Evolutionary conservation across 2,329 filamentous ascomycete genomes (phyloP), one percentile per base, ranked within the genome.

Genomic region (Eutypa lata): DNA sequence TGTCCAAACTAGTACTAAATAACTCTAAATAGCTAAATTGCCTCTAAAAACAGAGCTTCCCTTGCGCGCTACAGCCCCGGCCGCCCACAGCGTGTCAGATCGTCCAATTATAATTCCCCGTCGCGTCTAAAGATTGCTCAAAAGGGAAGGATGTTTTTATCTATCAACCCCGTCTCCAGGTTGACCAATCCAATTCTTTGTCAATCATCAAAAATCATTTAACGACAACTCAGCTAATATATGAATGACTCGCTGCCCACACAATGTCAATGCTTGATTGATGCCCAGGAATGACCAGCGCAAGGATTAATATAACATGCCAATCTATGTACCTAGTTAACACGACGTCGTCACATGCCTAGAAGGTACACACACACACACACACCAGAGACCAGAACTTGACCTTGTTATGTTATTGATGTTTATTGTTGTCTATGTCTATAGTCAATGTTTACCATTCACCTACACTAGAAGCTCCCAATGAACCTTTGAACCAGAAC

Each of bases 81-180:
- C 42, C n/a, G 18, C 46, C 46, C 46, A 48, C 46, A 48, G 46
- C 46, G 46, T 48, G 46, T 18, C 51, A 38, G 51, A 57, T 49
- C 52, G 50, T 40, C 65, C 64, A 67, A 67, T 67, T 57, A 66
- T 37, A 53, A 19, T 48, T 21, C 33, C 22, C 26, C 18, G 46
- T 53, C 51, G 52, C 57, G 61, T 57, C 44, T 3, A 40, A n/a
- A 35, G 26, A 53, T 56, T 45, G 49, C 64, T 61, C 24, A 61
- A 67, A 65, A 56, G 24, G 64, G 64, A 61, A 66, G 64, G 56
- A 62, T 66, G 65, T 67, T 66, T 62, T 60, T 61, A 61, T 64
- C 51, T 53, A 53, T 54, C 58, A 55, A 53, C 52, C 47, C 54
- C 59, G 58, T 65, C 58, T 56, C 63, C 63, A 57, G 61, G 63